Conservation (phyloP, 2,329 filamentous ascomycete genomes). For the Fusarium austroafricanum region DNA sequence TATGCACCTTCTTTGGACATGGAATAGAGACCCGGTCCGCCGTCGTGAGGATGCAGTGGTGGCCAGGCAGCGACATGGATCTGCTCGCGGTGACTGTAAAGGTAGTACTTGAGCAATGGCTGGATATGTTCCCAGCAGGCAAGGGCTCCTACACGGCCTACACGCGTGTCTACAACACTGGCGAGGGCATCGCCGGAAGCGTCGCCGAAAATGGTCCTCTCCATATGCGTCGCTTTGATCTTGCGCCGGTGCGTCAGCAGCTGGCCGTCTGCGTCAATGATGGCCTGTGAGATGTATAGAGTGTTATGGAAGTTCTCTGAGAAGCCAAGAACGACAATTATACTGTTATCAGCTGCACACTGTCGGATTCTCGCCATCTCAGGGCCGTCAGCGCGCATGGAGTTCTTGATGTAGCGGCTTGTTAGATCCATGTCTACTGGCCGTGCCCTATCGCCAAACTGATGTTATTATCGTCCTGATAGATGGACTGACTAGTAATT, state of each 20-base stretch:
- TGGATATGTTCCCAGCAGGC: constrained; percentile 54
- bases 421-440: background rate
- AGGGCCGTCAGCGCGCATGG: constrained; percentile 48
- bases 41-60: background rate
- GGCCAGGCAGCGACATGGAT: constrained; percentile 24
- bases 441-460: background rate
- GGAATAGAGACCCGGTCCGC: constrained; percentile 32
- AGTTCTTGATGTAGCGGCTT: constrained; percentile 2
- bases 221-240: constrained; percentile 64
- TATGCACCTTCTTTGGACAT: constrained; percentile 45
- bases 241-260: constrained; percentile 57
- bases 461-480: background rate
- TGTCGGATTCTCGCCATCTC: constrained; percentile 53
- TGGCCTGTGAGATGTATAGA: constrained; percentile 58
- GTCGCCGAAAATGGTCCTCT: constrained; percentile 62
- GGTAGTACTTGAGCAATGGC: constrained; percentile 15
- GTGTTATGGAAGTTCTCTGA: constrained; percentile 51
- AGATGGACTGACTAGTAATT: background rate
- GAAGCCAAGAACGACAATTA: constrained; percentile 57
- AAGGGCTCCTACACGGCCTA: constrained; percentile 52
- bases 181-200: constrained; percentile 4
- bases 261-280: constrained; percentile 56
- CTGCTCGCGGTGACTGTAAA: constrained; percentile 7
- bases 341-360: constrained; percentile 49
- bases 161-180: background rate